A percentile compares a stretch with the other conserved stretches of the same genome.
Conservation (phyloP, 352 stramenopile species). For the Hyaloperonospora brassicae region DNA sequence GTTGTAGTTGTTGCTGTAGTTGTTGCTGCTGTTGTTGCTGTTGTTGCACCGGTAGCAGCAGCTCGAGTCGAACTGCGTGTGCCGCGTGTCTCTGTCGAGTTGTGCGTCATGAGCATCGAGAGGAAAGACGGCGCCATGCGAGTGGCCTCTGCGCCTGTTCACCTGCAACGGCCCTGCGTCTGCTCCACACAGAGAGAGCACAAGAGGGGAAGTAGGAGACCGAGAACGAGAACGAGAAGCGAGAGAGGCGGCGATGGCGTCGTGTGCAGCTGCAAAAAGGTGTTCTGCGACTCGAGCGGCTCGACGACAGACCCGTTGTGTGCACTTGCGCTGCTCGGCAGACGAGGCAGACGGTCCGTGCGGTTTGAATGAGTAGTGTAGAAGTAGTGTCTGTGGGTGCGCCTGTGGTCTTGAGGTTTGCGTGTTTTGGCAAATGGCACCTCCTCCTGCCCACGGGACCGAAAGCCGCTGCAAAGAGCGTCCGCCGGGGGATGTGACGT, state of each 20-base stretch:
- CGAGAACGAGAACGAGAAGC: slow-evolving; percentile 5
- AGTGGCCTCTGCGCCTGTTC: slow-evolving; percentile 7
- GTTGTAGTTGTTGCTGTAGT: neutral
- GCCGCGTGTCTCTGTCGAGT: slow-evolving; percentile 1
- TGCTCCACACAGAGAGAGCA: too few relatives aligned
- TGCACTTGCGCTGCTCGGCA: too few relatives aligned
- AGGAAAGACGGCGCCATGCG: slow-evolving; percentile 55
- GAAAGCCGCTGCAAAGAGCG: too few relatives aligned
- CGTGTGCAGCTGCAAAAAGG: slow-evolving; percentile 5
- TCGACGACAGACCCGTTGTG: slow-evolving; percentile 15
- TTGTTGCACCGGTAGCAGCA: too few relatives aligned
- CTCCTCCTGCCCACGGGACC: neutral
- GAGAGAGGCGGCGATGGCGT: too few relatives aligned
- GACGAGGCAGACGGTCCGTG: too few relatives aligned
- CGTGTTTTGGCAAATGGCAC: slow-evolving; percentile 9
- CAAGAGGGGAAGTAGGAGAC: neutral
- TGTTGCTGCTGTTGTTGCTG: neutral
- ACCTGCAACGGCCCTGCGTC: slow-evolving; percentile 3
- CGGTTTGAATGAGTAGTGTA: too few relatives aligned
- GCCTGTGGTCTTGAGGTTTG: slow-evolving; percentile 6
- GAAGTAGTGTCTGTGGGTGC: neutral
- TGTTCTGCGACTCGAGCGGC: slow-evolving; percentile 22
- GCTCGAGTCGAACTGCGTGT: too few relatives aligned
- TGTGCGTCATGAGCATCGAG: slow-evolving; percentile 41
- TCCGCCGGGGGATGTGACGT: too few relatives aligned